phyloP scores from a whole-genome alignment of 306 rosid genomes.

The Quercus variabilis region DNA sequence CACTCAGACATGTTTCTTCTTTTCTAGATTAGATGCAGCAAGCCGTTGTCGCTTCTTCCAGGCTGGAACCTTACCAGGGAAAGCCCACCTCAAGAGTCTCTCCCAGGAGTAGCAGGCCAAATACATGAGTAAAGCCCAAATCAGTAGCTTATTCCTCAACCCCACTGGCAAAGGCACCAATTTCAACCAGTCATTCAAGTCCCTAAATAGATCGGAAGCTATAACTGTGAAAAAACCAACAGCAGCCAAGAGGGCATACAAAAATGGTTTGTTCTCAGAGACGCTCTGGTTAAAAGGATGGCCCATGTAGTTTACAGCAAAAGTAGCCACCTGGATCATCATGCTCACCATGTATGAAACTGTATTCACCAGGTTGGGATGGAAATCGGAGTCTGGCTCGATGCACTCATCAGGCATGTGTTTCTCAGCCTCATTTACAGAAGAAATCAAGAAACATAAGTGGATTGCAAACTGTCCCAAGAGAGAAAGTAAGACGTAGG shows the following conservation, averaged over 20 bases:
- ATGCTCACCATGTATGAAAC: conserved; percentile 98
- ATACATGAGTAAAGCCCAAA: conserved; percentile 86
- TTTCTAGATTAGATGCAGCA: conserved; percentile 61
- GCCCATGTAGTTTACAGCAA: conserved; percentile 98
- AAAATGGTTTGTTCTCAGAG: conserved; percentile 82
- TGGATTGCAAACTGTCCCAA: conserved; percentile 90
- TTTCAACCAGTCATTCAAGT: conserved; percentile 82
- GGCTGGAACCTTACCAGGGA: conserved; percentile 85
- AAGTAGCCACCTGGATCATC: conserved; percentile 99
- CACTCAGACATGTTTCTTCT: conserved; percentile 64
- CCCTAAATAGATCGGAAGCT: conserved; percentile 82
- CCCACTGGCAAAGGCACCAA: conserved; percentile 86
- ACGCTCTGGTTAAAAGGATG: conserved; percentile 99
- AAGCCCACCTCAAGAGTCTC: conserved; percentile 80
- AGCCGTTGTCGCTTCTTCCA: conserved; percentile 81
- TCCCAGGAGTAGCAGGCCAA: conserved; percentile 86
- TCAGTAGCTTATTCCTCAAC: conserved; percentile 76
- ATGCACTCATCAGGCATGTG: conserved; percentile 97
- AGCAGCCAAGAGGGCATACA: conserved; percentile 69
- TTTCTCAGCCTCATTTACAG: conserved; percentile 88
- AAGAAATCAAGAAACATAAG: conserved; percentile 65
- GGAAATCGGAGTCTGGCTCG: conserved; percentile 88
- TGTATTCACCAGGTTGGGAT: conserved; percentile 94
- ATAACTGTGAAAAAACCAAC: conserved; percentile 76
- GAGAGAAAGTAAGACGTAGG: conserved; percentile 84